phyloP scores from a whole-genome alignment of 2,329 filamentous ascomycete species.

The Rutstroemia sp. region DNA sequence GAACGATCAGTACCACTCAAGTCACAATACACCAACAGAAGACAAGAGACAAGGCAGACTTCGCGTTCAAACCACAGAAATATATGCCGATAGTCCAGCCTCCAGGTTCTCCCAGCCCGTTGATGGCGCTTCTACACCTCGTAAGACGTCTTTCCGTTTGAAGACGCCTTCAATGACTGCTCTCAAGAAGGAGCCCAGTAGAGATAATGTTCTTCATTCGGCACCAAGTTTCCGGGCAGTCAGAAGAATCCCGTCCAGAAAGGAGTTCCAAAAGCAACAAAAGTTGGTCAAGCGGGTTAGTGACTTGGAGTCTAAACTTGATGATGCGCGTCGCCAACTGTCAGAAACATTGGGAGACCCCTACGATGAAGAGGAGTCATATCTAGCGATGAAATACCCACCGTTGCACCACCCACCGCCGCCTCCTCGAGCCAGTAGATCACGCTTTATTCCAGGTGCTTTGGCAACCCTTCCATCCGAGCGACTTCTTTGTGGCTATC shows the following conservation, averaged over 20 bases:
- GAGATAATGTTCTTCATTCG: neutral
- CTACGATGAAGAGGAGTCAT: slow-evolving; percentile 19
- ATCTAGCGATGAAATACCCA: slow-evolving; percentile 6
- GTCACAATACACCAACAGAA: slow-evolving; percentile 12
- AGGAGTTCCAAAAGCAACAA: slow-evolving; percentile 48
- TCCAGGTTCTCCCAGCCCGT: slow-evolving; percentile 11
- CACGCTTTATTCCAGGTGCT: slow-evolving; percentile 35
- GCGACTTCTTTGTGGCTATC: slow-evolving; percentile 33
- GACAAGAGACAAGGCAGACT: slow-evolving; percentile 23
- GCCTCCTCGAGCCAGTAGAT: slow-evolving; percentile 25
- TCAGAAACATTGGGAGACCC: slow-evolving; percentile 37
- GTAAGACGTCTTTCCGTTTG: slow-evolving; percentile 16
- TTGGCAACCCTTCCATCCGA: slow-evolving; percentile 39
- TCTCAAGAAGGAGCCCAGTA: slow-evolving; percentile 17
- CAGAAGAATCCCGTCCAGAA: slow-evolving; percentile 43
- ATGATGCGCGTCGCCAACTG: slow-evolving; percentile 47
- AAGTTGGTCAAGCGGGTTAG: slow-evolving; percentile 53
- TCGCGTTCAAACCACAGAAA: slow-evolving; percentile 17
- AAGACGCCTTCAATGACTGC: slow-evolving; percentile 23
- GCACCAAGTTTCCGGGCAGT: slow-evolving; percentile 5
- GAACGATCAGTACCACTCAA: slow-evolving; percentile 7
- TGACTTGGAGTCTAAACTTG: slow-evolving; percentile 51
- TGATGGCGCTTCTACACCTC: slow-evolving; percentile 11
- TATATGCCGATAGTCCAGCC: slow-evolving; percentile 5
- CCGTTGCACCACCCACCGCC: neutral